These are phyloP conservation scores for Blastobotrys raffinosifermentans DNA, from an alignment of 1,139 yeast genomes.

Conservation along the genomic window DNA sequence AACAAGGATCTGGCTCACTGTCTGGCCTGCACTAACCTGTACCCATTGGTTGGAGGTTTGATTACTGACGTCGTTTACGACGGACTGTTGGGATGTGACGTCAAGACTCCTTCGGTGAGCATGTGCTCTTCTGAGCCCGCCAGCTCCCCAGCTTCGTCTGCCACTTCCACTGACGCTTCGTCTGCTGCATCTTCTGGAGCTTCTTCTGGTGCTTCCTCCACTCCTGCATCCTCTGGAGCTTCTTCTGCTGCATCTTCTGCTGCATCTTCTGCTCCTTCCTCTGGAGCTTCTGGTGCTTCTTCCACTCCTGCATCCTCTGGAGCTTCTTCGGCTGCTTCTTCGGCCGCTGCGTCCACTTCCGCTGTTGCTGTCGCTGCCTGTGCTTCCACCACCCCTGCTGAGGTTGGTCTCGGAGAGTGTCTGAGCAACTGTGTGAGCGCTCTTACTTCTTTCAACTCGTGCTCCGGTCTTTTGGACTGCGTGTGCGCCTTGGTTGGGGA, in stretches of 20 bases:
- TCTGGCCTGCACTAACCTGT: slow-evolving; percentile 6
- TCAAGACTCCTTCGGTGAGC: neutral
- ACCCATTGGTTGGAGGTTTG: slow-evolving; percentile 4
- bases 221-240: neutral
- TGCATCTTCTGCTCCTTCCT: neutral
- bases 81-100: slow-evolving; percentile 3
- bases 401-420: slow-evolving; percentile 7
- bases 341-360: slow-evolving; percentile 1
- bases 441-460: slow-evolving; percentile 4
- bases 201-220: slow-evolving; percentile 1
- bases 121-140: neutral
- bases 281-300: neutral
- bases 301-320: neutral
- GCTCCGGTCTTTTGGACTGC: slow-evolving; percentile 5
- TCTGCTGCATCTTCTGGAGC: neutral
- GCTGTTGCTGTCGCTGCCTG: slow-evolving; percentile 2
- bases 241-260: neutral
- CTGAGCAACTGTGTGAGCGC: slow-evolving; percentile 4
- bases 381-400: slow-evolving; percentile 7
- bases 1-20: slow-evolving; percentile 1
- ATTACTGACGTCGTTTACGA: slow-evolving; percentile 2
- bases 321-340: neutral
- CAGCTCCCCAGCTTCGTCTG: neutral
- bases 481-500: slow-evolving; percentile 6
- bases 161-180: neutral